Conservation (phyloP, 2,329 filamentous ascomycete species). For the Diaporthe ilicicola region DNA sequence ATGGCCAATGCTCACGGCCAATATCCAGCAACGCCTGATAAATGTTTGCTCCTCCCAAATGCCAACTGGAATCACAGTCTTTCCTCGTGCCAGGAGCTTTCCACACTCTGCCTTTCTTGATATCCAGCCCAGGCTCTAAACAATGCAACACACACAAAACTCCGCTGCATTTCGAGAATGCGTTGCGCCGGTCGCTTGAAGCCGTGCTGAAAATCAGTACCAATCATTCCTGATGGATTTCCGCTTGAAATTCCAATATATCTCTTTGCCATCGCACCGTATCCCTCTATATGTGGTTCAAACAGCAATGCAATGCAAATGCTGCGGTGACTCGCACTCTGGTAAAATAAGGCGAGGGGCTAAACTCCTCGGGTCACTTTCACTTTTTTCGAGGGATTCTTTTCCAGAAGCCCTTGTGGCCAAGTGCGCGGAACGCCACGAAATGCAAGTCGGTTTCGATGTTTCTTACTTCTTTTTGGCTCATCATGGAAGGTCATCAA, state of each 20-base stretch:
- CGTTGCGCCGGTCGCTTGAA: not conserved
- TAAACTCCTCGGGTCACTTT: not conserved
- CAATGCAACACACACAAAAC: not conserved
- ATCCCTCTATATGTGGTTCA: not conserved
- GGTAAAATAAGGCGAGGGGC: not conserved
- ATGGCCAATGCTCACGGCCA: too few species aligned
- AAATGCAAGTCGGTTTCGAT: not conserved
- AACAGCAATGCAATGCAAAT: not conserved
- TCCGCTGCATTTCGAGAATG: not conserved
- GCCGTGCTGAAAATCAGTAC: not conserved
- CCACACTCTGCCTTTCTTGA: too few species aligned
- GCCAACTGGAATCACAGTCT: not conserved
- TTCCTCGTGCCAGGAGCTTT: not conserved
- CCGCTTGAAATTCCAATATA: not conserved
- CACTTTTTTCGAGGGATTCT: not conserved
- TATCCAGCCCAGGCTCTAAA: not conserved
- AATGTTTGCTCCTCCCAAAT: too few species aligned
- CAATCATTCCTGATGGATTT: not conserved
- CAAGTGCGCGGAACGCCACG: not conserved
- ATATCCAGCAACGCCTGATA: too few species aligned
- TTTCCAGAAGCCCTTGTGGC: not conserved
- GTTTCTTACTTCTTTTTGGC: not conserved
- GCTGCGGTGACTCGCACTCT: not conserved
- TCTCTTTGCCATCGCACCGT: not conserved
- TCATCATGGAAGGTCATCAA: conserved; percentile 52